Conservation (phyloP, 192 early-diverging fungal genomes). For the Jimgerdemannia flammicorona region DNA sequence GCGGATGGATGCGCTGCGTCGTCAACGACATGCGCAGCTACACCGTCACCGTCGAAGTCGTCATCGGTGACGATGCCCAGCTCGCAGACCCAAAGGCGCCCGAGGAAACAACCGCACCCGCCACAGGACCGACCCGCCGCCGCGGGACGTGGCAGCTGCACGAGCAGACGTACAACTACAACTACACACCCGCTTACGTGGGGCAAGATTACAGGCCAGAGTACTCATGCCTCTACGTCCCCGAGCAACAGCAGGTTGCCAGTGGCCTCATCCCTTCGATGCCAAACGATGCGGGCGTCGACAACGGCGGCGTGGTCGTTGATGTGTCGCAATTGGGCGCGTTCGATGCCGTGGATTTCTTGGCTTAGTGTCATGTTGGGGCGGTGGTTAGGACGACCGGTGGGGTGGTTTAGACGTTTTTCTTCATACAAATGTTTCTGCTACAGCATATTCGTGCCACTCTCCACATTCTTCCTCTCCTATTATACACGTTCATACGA, state of each 20-base stretch:
- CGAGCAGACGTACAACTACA: conserved; percentile 86
- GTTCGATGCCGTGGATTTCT: neutral
- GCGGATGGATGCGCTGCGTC: conserved; percentile 81
- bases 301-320: neutral
- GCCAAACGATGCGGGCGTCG: neutral
- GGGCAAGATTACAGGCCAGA: conserved; percentile 47
- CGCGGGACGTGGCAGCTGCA: conserved; percentile 85
- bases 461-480: no score
- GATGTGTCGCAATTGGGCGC: neutral
- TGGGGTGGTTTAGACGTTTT: neutral
- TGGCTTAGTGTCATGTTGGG: neutral
- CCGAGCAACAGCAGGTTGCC: conserved; percentile 20
- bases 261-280: neutral
- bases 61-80: conserved; percentile 41
- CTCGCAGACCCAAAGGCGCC: conserved; percentile 23
- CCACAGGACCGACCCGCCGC: conserved; percentile 35
- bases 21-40: conserved; percentile 94
- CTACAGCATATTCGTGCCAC: no score
- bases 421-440: neutral
- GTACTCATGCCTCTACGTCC: conserved; percentile 56
- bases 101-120: conserved; percentile 8
- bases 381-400: neutral
- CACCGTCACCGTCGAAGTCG: conserved; percentile 73
- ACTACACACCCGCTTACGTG: conserved; percentile 41
- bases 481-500: no score